phyloP scores from a whole-genome alignment of 2,329 filamentous ascomycete genomes.

The Apiospora saccharicola region DNA sequence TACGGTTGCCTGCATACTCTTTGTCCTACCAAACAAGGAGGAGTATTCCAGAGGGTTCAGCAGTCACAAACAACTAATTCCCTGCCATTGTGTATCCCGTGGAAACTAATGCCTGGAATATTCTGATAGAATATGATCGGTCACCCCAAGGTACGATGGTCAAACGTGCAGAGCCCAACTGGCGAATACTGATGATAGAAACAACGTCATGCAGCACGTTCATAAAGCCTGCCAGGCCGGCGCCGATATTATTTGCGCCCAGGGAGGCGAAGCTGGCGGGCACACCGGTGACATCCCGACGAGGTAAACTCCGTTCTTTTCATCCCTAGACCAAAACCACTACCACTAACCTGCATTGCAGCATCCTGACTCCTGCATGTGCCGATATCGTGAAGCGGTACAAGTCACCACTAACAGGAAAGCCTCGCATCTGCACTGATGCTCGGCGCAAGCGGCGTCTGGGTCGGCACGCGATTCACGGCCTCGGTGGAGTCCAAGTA shows the following conservation, averaged over 20 bases:
- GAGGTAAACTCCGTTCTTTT: not conserved
- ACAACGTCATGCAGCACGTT: constrained; percentile 23
- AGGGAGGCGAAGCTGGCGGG: constrained; percentile 89
- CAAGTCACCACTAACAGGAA: constrained; percentile 86
- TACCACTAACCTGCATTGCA: constrained; percentile 54
- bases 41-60: too few species aligned
- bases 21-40: too few species aligned
- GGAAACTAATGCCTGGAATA: not conserved
- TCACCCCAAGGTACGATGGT: constrained; percentile 92
- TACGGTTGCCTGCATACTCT: too few species aligned
- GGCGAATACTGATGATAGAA: constrained; percentile 44
- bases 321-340: not conserved
- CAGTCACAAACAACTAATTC: too few species aligned
- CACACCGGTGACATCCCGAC: constrained; percentile 87
- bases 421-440: constrained; percentile 88
- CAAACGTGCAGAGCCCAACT: constrained; percentile 82
- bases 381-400: constrained; percentile 78
- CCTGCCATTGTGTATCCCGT: not conserved
- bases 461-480: constrained; percentile 95
- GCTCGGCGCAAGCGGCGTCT: constrained; percentile 88
- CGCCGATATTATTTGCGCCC: constrained; percentile 90
- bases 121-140: constrained; percentile 83
- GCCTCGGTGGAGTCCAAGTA: constrained; percentile 29
- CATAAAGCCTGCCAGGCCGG: constrained; percentile 51
- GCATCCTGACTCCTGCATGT: constrained; percentile 88